phyloP scores from a whole-genome alignment of 306 rosid genomes.

The Vigna unguiculata region DNA sequence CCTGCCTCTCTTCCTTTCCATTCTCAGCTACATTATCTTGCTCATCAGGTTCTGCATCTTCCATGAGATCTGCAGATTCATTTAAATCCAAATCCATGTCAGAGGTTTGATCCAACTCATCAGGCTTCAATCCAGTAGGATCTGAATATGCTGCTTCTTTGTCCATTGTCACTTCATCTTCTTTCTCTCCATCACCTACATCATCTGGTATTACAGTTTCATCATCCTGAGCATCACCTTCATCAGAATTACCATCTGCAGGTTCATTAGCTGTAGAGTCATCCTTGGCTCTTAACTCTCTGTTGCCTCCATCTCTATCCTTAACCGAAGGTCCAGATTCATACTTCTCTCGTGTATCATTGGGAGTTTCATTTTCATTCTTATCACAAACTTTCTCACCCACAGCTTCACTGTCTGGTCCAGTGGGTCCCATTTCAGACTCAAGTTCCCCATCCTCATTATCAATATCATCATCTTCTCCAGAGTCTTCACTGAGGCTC shows the following conservation, averaged over 20 bases:
- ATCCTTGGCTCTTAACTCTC: slow-evolving; percentile 85
- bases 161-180: slow-evolving; percentile 61
- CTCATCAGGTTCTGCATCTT: slow-evolving; percentile 60
- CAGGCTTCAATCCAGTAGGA: slow-evolving; percentile 62
- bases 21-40: slow-evolving; percentile 54
- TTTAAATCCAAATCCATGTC: slow-evolving; percentile 61
- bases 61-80: slow-evolving; percentile 57
- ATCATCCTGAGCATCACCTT: slow-evolving; percentile 54
- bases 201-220: slow-evolving; percentile 51
- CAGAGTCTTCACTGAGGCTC: slow-evolving; percentile 84
- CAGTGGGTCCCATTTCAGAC: slow-evolving; percentile 77
- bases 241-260: slow-evolving; percentile 59
- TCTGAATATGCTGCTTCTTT: slow-evolving; percentile 67
- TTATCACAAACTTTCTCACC: slow-evolving; percentile 77
- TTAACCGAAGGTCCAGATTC: slow-evolving; percentile 76
- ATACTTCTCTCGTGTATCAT: slow-evolving; percentile 61
- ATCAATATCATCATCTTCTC: slow-evolving; percentile 65
- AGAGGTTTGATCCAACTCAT: slow-evolving; percentile 60
- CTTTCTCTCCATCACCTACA: slow-evolving; percentile 56
- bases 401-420: slow-evolving; percentile 67
- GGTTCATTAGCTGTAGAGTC: slow-evolving; percentile 58
- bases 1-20: slow-evolving; percentile 42
- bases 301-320: slow-evolving; percentile 63
- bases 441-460: slow-evolving; percentile 71
- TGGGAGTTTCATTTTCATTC: slow-evolving; percentile 71